Evolutionary conservation across 2,329 filamentous ascomycete species (phyloP).

Genomic region (Dothideomycetes sp.): DNA sequence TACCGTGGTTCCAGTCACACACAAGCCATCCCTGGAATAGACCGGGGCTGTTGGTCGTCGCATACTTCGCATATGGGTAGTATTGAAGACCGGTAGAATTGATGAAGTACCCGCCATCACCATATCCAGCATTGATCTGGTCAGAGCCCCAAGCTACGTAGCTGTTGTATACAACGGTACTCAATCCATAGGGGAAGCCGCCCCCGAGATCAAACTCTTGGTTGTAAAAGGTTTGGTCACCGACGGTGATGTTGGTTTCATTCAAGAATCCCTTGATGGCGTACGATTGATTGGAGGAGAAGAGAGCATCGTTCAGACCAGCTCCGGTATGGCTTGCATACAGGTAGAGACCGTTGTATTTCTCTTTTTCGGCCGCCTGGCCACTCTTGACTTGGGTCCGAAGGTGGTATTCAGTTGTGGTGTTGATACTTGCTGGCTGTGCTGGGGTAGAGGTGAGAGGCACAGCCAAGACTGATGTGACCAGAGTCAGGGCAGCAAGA

Average conservation of each 20-base stretch:
- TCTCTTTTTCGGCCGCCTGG: constrained; percentile 11
- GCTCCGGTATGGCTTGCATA: constrained; percentile 11
- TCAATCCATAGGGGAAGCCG: constrained; percentile 14
- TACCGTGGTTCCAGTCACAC: constrained; percentile 23
- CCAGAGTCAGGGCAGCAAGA: neutral
- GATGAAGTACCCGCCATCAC: constrained; percentile 17
- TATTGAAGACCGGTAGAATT: constrained; percentile 23
- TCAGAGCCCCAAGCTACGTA: constrained; percentile 23
- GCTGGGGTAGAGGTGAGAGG: no score
- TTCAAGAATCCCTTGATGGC: constrained; percentile 17
- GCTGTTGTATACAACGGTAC: constrained; percentile 13
- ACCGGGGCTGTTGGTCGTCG: neutral
- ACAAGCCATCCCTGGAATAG: constrained; percentile 12
- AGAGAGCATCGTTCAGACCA: constrained; percentile 18
- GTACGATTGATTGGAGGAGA: constrained; percentile 11
- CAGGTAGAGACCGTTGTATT: constrained; percentile 20
- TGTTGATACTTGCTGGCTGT: constrained; percentile 15
- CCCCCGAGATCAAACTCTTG: constrained; percentile 21
- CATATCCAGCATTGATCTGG: constrained; percentile 17
- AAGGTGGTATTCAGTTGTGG: constrained; percentile 17
- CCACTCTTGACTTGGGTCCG: constrained; percentile 16
- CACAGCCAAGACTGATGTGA: neutral
- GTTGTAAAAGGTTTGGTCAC: constrained; percentile 13
- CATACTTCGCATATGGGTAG: constrained; percentile 8
- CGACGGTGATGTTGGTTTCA: constrained; percentile 15